Evolutionary conservation across 2,329 filamentous ascomycete genomes (phyloP), one percentile per base, ranked within the genome.

Genomic region (Sarocladium strictum): DNA sequence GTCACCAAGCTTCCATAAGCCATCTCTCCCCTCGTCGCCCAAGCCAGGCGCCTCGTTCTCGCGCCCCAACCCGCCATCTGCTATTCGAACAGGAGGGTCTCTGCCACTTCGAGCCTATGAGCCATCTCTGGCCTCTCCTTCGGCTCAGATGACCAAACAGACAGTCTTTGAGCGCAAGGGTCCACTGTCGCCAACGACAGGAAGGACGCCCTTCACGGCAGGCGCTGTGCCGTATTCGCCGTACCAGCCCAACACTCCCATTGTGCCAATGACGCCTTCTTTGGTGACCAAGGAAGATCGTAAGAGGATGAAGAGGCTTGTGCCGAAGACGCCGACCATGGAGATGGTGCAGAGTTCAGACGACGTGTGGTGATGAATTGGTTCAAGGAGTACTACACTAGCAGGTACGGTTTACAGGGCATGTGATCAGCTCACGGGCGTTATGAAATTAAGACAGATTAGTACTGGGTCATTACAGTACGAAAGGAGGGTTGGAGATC

Each of bases 181-280:
- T 0, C 78, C 80, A 1, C 63, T 81, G 55, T 81, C 81, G 2
- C 83, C 84, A 2, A 70, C 69, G 0, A 81, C 79, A 1, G 74
- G 82, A 23, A 80, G 79, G 45, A 86, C 83, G 2, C 88, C 87
- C 0, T 80, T 74, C 66, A 83, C 79, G 1, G 82, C 80, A 3
- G 76, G 75, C 21, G 77, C 82, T 1, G 79, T 85, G 21, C 88
- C 88, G 1, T 92, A 92, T 68, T 84, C 81, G 54, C 87, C 89
- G 0, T 93, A 92, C 61, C 89, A 92, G 73, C 89, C 89, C 0
- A 89, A 85, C 65, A 87, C 85, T 6, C 87, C 88, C 1, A 76
- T 89, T 49, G 79, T 90, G 52, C 89, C 89, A 1, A 81, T 92
- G 50, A 91, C 89, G 27, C 87, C 89, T n/a, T 83, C 81, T 19